Base-by-base conservation (phyloP, 2,329 filamentous ascomycete species). In the Cordyceps farinosa region DNA sequence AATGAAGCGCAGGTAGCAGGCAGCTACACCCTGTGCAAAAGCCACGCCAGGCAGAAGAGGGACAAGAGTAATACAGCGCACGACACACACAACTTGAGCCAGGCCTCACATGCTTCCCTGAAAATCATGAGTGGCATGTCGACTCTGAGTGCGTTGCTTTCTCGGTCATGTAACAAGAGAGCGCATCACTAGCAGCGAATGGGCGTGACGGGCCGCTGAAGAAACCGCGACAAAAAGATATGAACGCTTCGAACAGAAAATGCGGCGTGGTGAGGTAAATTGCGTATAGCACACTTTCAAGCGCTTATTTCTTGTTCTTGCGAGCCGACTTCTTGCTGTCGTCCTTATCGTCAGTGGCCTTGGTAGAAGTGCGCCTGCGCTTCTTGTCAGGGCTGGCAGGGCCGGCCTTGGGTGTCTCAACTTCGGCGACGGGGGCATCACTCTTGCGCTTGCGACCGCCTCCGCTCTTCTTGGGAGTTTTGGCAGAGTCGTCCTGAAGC, bases 381-480 rank as follows among this genome's bases (percentile, higher is more conserved):
- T 88, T 88, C 80, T 86, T 85, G 67, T 85, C 85, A 36, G 85
- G 84, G 73, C 82, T 86, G 62, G 79, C 79, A 32, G 82, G 79
- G 32, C 76, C 73, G 48, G 75, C 71, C 73, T 79, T 78, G 59
- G 71, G 67, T 22, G 74, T 79, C 61, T 73, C 72, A 36, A 70
- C 69, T 48, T 69, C 70, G 27, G 73, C 79, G 59, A 77, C 76
- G 17, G 79, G 77, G n/a, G 79, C 80, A 34, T 79, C 78, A 27
- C 79, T 80, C 83, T 86, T 86, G 66, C 83, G 81, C 82, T 85
- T 85, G 65, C 84, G 82, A 65, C 76, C 74, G 57, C 73, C 53
- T 40, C 78, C 77, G 32, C 76, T 71, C 76, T 84, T 84, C 78
- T 86, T 87, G 48, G 84, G 83, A 0, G 84, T 85, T 78, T 87